Evolutionary conservation across 2,329 filamentous ascomycete genomes (phyloP).

Genomic region (Cladosporium sp.): DNA sequence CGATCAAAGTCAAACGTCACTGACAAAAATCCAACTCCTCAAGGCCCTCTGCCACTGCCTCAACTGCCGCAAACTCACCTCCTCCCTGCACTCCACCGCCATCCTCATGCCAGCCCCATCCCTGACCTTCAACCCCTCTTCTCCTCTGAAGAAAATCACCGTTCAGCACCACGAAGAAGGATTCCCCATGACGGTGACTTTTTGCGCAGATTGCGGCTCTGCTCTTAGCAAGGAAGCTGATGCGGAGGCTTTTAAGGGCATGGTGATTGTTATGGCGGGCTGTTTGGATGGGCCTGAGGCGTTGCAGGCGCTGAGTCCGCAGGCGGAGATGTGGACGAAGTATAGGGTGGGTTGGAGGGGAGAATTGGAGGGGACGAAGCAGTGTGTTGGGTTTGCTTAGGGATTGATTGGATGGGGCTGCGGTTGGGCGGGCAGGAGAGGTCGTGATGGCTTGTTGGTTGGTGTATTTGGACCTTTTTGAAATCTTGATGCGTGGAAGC

Average conservation of each 20-base stretch:
- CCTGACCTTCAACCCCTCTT: background rate
- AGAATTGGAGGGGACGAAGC: background rate
- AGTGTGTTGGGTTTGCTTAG: background rate
- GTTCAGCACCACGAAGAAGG: conserved; percentile 1
- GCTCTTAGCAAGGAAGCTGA: conserved; percentile 12
- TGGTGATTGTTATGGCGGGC: conserved; percentile 12
- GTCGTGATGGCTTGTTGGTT: background rate
- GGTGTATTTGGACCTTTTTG: no score
- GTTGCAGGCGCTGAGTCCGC: background rate
- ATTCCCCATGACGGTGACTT: conserved; percentile 8
- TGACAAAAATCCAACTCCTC: background rate
- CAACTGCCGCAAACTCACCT: conserved; percentile 15
- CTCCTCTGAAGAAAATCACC: conserved; percentile 9
- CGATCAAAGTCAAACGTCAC: background rate
- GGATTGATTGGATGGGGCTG: background rate
- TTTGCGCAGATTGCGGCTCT: conserved; percentile 12
- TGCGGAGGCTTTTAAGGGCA: conserved; percentile 5
- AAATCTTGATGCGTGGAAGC: background rate
- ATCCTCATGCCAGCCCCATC: conserved; percentile 9
- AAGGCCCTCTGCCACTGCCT: conserved; percentile 17
- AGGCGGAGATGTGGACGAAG: conserved; percentile 15
- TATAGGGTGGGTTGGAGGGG: conserved; percentile 4
- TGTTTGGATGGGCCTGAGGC: conserved; percentile 8
- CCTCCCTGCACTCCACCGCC: conserved; percentile 4
- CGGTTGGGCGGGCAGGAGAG: background rate